Evolutionary conservation across 1,284 basidiomycete species (phyloP), one percentile per base, ranked within the genome.

Genomic region (Neotropicomus parvogracilis): DNA sequence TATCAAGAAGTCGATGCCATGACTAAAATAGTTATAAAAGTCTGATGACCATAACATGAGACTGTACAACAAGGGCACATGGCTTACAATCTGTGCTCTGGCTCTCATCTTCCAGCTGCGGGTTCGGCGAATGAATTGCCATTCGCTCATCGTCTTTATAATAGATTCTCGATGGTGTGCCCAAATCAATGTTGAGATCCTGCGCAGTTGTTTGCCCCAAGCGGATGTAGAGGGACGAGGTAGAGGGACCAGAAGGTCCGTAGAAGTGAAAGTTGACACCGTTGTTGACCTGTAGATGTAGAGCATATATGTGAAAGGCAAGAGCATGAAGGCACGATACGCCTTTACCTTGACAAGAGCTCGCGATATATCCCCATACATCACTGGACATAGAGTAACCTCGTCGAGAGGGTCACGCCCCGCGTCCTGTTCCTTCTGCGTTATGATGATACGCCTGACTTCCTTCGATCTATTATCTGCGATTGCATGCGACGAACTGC

Each of bases 1-100:
- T 29, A 94, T 74, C 19, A 92, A 74, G 55, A 93, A 88, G 62
- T 95, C 91, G 11, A 95, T 67, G 1, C 91, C 91, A 59, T 90
- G 81, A 58, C 91, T 86, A 56, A 94, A 91, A 63, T 94, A 95
- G 62, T 94, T 94, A 71, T 91, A 93, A 67, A 94, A 95, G 66
- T 91, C 88, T 88, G 51, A 40, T 50, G 49, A 54, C 38, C 34
- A 36, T 63, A 21, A 56, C 26, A 17, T 32, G 29, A 36, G 13
- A 40, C 16, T 31, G 40, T 36, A 28, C 37, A 33, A 34, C n/a
- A 17, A 35, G 28, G 50, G 36, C 1, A 40, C 29, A 48, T 19
- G 51, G 52, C 71, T 53, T 56, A 79, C 79, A 79, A 49, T 72
- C 70, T 28, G 73, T 68, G 26, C 50, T 52, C 53, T 73, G 73